Evolutionary conservation across 1,284 basidiomycete genomes (phyloP), one percentile per base, ranked within the genome.

Genomic region (Phellopilus nigrolimitatus): DNA sequence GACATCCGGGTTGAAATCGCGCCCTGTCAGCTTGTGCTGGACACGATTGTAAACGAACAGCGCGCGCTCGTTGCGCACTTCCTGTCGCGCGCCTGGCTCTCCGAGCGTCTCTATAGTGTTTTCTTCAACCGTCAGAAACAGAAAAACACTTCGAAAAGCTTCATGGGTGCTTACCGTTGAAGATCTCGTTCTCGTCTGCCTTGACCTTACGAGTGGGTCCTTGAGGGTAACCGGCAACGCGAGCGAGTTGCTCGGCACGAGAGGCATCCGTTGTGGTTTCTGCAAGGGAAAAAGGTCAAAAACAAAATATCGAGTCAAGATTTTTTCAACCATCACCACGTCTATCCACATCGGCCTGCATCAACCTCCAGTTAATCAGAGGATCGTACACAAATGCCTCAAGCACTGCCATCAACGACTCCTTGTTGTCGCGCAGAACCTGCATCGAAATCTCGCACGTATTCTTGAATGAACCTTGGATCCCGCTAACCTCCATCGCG

Each of bases 401-500:
- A 27, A 99, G 75, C 19, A 99, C 91, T 9, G 97, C 97, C 85
- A 99, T 91, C 54, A 99, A 78, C 13, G 92, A 95, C 68, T 99
- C 97, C 69, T 95, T 94, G 74, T 99, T 99, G 55, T 91, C 92
- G 28, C 97, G 85, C 55, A 99, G 71, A 4, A 99, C 97, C 55
- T 84, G 80, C 97, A 99, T 99, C 33, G 93, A 93, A 60, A 95
- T 95, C 66, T 98, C 95, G 72, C 93, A 97, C 8, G 92, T 95
- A 60, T 88, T 87, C 62, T 91, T 83, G 79, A 95, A 99, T 61
- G 93, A 97, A 33, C 97, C 97, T 64, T 97, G 92, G 60, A 99
- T 95, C 15, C 97, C 97, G 67, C 92, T 94, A 57, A 94, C 92
- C 79, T 99, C 97, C 97, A 99, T 99, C 2, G 97, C 97, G 66